Base-by-base conservation (phyloP, 2,329 filamentous ascomycete genomes). In the Dryadomyces quercus-mongolicae region DNA sequence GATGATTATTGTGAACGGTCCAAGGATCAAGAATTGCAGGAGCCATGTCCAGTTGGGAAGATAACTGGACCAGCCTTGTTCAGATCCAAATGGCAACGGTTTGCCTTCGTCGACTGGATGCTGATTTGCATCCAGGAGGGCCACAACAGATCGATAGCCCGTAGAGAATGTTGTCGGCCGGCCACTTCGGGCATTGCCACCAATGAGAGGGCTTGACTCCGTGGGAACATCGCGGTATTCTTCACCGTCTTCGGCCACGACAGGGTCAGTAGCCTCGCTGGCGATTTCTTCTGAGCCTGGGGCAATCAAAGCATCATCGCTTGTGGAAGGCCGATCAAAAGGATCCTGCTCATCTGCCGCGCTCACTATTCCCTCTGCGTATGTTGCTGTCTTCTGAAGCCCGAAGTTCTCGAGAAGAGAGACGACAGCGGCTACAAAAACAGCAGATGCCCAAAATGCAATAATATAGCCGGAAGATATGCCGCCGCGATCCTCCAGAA, bases 31-130 rank as follows among this genome's bases (percentile, higher is more conserved):
- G 59, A 96, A 85, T 63, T 98, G 91, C 18, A 95, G 61, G 45
- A 93, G 68, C 93, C 93, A 98, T 18, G 86, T 83, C 86, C 86
- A 96, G 47, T 77, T 80, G 1, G 89, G 88, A 53, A 97, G 71
- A 42, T 77, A 77, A 4, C 78, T 78, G 52, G 89, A 95, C 93
- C 93, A 98, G 15, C 77, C 71, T 67, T 97, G 93, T 65, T 97
- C 93, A 53, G 80, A 72, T 13, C 79, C 78, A 63, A 84, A 90
- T 0, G 75, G 69, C 36, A 13, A 13, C 18, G 36, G 15, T 5
- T 25, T n/a, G 16, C 18, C 43, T 16, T 38, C 16, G 40, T 18
- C 10, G 38, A 34, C 15, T 13, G 31, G n/a, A 20, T 22, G 36
- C 21, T 25, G 49, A 5, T 22, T 46, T 20, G 51, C 52, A 21